These are phyloP conservation scores for Phialocephala subalpina DNA, from an alignment of 2,329 filamentous ascomycete species.

Conservation along the genomic window DNA sequence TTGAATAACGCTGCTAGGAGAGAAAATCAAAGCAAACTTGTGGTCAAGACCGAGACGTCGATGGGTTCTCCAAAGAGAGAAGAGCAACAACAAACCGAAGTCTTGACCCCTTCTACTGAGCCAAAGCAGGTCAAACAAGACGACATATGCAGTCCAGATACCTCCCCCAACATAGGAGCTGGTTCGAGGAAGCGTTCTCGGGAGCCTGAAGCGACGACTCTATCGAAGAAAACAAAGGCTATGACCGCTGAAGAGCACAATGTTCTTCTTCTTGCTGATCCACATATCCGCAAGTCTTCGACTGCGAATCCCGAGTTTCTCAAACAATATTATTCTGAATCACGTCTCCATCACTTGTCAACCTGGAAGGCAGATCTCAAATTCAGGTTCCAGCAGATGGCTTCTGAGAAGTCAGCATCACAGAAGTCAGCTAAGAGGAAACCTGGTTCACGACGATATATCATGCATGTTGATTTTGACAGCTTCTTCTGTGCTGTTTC, in stretches of 20 bases:
- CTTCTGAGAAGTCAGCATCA: constrained; percentile 70
- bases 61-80: constrained; percentile 7
- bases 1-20: constrained; percentile 33
- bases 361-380: constrained; percentile 98
- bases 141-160: not conserved
- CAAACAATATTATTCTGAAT: constrained; percentile 94
- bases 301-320: constrained; percentile 93
- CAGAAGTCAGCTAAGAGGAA: constrained; percentile 59
- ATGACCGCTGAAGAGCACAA: constrained; percentile 95
- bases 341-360: constrained; percentile 91
- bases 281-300: constrained; percentile 85
- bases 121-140: not conserved
- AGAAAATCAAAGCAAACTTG: not conserved
- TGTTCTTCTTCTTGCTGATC: constrained; percentile 81
- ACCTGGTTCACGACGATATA: constrained; percentile 75
- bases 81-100: not conserved
- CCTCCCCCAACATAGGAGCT: not conserved
- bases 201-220: constrained; percentile 26
- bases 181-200: constrained; percentile 21
- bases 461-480: constrained; percentile 97
- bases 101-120: not conserved
- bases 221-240: constrained; percentile 35
- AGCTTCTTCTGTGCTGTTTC: constrained; percentile 98
- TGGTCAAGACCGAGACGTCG: not conserved
- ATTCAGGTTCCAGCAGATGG: constrained; percentile 82